Evolutionary conservation across 2,329 filamentous ascomycete genomes (phyloP).

Genomic region (Cercospora janseana): DNA sequence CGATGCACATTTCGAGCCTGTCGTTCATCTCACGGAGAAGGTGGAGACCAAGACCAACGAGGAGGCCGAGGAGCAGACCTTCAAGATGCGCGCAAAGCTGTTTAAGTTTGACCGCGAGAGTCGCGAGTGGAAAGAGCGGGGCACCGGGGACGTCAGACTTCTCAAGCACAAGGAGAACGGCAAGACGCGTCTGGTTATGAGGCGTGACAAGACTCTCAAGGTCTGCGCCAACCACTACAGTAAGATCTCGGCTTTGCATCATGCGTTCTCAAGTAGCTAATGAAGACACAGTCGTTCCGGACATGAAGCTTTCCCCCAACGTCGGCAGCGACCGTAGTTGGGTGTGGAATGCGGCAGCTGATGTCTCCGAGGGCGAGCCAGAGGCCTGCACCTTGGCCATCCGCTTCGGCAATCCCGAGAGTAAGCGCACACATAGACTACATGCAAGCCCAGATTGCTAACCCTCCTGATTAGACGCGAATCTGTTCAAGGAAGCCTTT

Average conservation of each 20-base stretch:
- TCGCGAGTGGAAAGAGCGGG: slow-evolving; percentile 98
- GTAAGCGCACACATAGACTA: slow-evolving; percentile 53
- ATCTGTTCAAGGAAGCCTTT: slow-evolving; percentile 96
- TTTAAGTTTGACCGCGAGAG: slow-evolving; percentile 94
- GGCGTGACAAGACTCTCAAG: slow-evolving; percentile 99
- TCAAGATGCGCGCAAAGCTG: slow-evolving; percentile 99
- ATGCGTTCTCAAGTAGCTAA: slow-evolving; percentile 15
- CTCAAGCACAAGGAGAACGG: slow-evolving; percentile 98
- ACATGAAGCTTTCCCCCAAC: slow-evolving; percentile 98
- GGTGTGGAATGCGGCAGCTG: slow-evolving; percentile 98
- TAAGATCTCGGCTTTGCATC: slow-evolving; percentile 43
- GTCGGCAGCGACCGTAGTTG: slow-evolving; percentile 97
- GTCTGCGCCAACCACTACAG: slow-evolving; percentile 99
- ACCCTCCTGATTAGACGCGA: slow-evolving; percentile 66
- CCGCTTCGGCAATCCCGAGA: slow-evolving; percentile 95
- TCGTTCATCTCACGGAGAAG: slow-evolving; percentile 93
- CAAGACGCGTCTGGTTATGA: slow-evolving; percentile 97
- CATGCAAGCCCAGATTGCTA: slow-evolving; percentile 8
- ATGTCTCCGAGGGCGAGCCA: slow-evolving; percentile 96
- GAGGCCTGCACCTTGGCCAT: slow-evolving; percentile 96
- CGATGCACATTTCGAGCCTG: slow-evolving; percentile 95
- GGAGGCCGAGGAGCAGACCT: slow-evolving; percentile 92
- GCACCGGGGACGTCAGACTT: slow-evolving; percentile 91
- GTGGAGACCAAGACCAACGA: slow-evolving; percentile 98
- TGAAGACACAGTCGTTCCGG: slow-evolving; percentile 70